phyloP scores from a whole-genome alignment of 108 stramenopile species.

The Skeletonema potamos region DNA sequence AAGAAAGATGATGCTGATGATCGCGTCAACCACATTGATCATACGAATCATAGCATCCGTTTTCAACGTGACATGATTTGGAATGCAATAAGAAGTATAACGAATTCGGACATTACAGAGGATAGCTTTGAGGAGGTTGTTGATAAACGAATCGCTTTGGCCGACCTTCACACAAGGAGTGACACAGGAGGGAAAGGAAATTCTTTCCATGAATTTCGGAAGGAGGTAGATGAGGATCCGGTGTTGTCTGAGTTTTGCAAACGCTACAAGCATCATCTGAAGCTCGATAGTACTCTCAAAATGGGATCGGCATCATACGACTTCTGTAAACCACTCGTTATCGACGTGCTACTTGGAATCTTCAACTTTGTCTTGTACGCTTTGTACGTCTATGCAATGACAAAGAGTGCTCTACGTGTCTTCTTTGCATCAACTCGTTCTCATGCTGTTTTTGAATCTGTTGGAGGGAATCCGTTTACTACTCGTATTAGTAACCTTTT shows the following conservation, averaged over 20 bases:
- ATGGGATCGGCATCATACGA: neutral
- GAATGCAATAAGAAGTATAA: neutral
- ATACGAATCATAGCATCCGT: neutral
- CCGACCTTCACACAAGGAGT: neutral
- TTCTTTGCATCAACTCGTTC: neutral
- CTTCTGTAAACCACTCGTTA: neutral
- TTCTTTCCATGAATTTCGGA: neutral
- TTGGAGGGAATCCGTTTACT: too few species aligned
- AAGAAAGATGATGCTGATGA: neutral
- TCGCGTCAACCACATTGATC: neutral
- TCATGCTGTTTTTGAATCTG: neutral
- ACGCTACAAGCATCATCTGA: neutral
- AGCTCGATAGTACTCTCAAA: neutral
- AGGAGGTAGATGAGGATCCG: neutral
- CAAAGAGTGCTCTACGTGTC: neutral
- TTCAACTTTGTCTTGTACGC: neutral
- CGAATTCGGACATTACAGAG: neutral
- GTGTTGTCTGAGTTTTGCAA: neutral
- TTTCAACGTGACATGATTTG: neutral
- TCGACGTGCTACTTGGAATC: neutral
- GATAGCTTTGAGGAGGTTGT: neutral
- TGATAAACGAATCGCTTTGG: neutral
- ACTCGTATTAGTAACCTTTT: too few species aligned
- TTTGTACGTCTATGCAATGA: neutral
- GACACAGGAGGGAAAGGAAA: neutral